A percentile compares a stretch with the other conserved stretches of the same genome.
Conservation (phyloP, 2,329 filamentous ascomycete species). For the Knoxdaviesia capensis region DNA sequence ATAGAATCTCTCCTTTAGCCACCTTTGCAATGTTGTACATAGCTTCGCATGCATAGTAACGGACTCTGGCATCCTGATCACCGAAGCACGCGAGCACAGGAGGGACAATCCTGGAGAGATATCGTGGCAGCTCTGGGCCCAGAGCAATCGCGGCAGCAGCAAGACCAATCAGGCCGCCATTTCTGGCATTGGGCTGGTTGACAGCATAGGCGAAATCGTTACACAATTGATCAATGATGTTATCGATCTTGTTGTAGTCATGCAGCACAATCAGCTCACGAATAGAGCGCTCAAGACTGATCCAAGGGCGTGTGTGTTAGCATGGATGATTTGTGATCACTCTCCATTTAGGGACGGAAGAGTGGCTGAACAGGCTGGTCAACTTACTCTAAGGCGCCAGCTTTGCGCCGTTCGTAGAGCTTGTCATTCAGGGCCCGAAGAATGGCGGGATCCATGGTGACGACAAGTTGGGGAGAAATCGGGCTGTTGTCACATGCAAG, state of each 20-base stretch:
- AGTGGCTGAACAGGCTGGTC: conserved; percentile 1
- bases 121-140: conserved; percentile 78
- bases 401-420: conserved; percentile 95
- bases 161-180: conserved; percentile 87
- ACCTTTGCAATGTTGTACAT: conserved; percentile 99
- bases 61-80: conserved; percentile 89
- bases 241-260: conserved; percentile 63
- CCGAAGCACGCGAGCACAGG: conserved; percentile 94
- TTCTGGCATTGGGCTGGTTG: conserved; percentile 87
- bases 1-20: conserved; percentile 87
- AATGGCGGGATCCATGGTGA: conserved; percentile 66
- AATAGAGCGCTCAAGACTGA: conserved; percentile 74
- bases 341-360: neutral
- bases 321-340: neutral
- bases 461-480: neutral
- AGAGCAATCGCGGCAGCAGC: conserved; percentile 91
- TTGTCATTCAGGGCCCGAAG: conserved; percentile 91
- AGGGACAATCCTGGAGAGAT: conserved; percentile 83
- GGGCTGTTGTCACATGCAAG: neutral
- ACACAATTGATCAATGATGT: conserved; percentile 87
- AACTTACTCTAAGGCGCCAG: conserved; percentile 82
- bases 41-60: conserved; percentile 97
- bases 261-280: conserved; percentile 59
- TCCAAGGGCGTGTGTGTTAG: neutral
- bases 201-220: conserved; percentile 96